Evolutionary conservation across 306 rosid species (phyloP).

Genomic region (Clitoria ternatea): DNA sequence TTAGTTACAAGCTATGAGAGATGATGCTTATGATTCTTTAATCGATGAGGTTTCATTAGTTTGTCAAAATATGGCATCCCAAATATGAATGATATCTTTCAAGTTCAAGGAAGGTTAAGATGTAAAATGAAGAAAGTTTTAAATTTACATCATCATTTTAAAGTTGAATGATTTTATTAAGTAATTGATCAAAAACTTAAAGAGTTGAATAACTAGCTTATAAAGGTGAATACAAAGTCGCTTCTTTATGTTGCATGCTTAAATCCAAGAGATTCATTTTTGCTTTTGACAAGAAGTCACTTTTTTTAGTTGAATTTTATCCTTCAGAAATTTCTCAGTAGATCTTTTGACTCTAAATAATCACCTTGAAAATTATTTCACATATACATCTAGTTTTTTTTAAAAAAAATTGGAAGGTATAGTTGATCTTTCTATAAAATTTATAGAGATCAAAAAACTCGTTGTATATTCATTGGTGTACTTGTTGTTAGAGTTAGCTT

Average conservation of each 20-base stretch:
- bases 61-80: background rate
- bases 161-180: background rate
- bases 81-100: background rate
- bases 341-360: background rate
- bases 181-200: background rate
- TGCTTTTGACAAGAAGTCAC: background rate
- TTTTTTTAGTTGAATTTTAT: background rate
- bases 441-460: no score
- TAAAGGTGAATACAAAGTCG: background rate
- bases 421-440: no score
- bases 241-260: background rate
- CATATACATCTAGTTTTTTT: background rate
- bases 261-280: background rate
- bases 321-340: background rate
- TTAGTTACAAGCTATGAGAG: background rate
- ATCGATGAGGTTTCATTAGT: background rate
- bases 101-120: background rate
- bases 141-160: background rate
- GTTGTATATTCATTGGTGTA: no score
- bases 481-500: no score
- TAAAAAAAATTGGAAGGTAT: no score
- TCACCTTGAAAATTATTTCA: background rate
- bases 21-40: conserved; percentile 12
- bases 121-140: background rate
- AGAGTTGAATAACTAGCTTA: background rate